A percentile compares a stretch with the other conserved stretches of the same genome.
phyloP scores from a whole-genome alignment of 2,329 filamentous ascomycete genomes.

The Aspergillus viridinutans region DNA sequence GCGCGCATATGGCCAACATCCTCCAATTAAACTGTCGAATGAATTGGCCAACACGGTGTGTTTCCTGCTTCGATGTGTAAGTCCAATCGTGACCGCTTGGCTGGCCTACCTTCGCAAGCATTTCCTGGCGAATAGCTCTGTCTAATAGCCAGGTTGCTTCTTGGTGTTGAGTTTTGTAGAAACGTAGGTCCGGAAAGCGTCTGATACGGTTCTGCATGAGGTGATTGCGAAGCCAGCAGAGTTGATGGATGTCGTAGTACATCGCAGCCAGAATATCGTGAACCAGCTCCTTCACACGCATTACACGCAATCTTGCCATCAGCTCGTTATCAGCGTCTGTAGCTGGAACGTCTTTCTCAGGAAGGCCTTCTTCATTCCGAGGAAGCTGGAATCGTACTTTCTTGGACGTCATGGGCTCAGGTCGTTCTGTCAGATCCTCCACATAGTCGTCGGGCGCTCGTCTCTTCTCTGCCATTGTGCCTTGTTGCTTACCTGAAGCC shows the following conservation, averaged over 20 bases:
- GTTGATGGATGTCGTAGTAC: constrained; percentile 4
- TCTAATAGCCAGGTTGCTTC: not conserved
- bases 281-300: not conserved
- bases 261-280: constrained; percentile 6
- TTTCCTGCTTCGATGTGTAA: not conserved
- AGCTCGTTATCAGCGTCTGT: not conserved
- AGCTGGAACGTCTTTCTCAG: not conserved
- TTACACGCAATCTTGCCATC: not conserved
- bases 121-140: not conserved
- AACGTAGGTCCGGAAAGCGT: not conserved
- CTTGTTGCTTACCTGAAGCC: not conserved
- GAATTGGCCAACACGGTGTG: not conserved
- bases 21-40: constrained; percentile 14
- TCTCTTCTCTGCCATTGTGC: not conserved
- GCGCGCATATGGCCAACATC: constrained; percentile 19
- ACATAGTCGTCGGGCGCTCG: not conserved
- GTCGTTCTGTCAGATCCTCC: not conserved
- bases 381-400: not conserved
- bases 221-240: not conserved
- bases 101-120: not conserved
- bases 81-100: not conserved
- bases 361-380: not conserved
- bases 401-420: not conserved
- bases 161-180: not conserved
- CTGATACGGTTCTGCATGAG: not conserved